These are phyloP conservation scores for Calocybe gambosa DNA, from an alignment of 1,284 basidiomycete species.

Conservation along the genomic window DNA sequence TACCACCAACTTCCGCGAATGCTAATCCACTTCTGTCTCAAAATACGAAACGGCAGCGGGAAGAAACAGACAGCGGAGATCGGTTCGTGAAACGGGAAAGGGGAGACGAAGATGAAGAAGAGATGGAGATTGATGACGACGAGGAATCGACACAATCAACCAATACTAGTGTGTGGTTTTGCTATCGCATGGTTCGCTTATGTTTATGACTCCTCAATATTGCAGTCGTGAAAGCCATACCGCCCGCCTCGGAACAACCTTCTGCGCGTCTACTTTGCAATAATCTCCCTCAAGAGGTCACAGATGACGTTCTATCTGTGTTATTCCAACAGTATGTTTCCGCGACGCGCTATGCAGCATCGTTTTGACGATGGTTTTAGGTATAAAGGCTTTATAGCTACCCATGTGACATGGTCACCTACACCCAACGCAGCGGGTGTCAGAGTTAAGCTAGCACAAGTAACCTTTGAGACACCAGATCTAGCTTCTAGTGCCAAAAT, in stretches of 20 bases:
- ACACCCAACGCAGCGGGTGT: slow-evolving; percentile 55
- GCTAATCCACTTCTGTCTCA: slow-evolving; percentile 38
- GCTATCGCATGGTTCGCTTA: slow-evolving; percentile 21
- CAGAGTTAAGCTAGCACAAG: slow-evolving; percentile 70
- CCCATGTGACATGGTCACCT: slow-evolving; percentile 61
- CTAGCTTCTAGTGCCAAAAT: slow-evolving; percentile 73
- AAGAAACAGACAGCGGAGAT: slow-evolving; percentile 54
- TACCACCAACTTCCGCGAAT: slow-evolving; percentile 59
- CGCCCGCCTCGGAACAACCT: slow-evolving; percentile 48
- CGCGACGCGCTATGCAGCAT: not conserved
- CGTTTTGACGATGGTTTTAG: slow-evolving; percentile 28
- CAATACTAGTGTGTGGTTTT: slow-evolving; percentile 27
- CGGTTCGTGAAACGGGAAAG: slow-evolving; percentile 65
- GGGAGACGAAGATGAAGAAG: slow-evolving; percentile 66
- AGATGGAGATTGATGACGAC: slow-evolving; percentile 83
- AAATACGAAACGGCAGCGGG: slow-evolving; percentile 60
- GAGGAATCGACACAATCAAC: slow-evolving; percentile 46
- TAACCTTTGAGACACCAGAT: slow-evolving; percentile 65
- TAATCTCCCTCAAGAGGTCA: slow-evolving; percentile 77
- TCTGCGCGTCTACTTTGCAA: slow-evolving; percentile 68
- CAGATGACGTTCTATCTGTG: slow-evolving; percentile 73
- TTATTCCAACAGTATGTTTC: slow-evolving; percentile 78
- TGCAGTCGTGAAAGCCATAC: slow-evolving; percentile 35
- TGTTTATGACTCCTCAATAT: slow-evolving; percentile 23
- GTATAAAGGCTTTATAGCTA: slow-evolving; percentile 71